Conservation (phyloP, 768 basidiomycete species). For the Leucosporidium scottii region DNA sequence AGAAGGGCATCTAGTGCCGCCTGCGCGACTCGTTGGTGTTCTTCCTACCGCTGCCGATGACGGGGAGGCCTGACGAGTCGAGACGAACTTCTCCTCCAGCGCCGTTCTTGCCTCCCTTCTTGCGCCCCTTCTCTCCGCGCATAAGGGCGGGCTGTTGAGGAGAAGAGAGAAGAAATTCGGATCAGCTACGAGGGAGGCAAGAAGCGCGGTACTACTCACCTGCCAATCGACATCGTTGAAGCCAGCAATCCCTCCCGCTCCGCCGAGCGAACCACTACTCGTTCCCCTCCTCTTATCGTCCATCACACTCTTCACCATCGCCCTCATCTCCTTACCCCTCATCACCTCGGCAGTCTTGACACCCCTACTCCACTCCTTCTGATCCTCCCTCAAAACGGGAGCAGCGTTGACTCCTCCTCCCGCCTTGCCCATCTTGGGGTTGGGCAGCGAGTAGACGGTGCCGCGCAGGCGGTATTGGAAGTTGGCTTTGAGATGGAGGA, state of each 20-base stretch:
- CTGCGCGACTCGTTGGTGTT: conserved; percentile 46
- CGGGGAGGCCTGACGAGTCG: conserved; percentile 60
- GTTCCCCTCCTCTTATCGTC: conserved; percentile 43
- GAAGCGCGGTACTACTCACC: conserved; percentile 18
- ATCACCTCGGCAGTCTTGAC: conserved; percentile 68
- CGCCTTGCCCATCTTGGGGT: conserved; percentile 78
- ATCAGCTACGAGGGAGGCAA: too few relatives aligned
- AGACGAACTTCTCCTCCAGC: conserved; percentile 26
- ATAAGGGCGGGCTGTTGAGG: conserved; percentile 38
- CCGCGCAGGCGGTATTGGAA: conserved; percentile 85
- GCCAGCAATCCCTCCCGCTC: conserved; percentile 17
- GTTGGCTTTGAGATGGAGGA: conserved; percentile 89
- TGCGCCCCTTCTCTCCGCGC: conserved; percentile 56
- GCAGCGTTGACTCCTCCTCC: conserved; percentile 56
- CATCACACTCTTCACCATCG: conserved; percentile 53
- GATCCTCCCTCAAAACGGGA: conserved; percentile 86
- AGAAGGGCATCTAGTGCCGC: not conserved
- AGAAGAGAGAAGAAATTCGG: too few relatives aligned
- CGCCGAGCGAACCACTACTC: not conserved
- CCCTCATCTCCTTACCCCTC: conserved; percentile 68
- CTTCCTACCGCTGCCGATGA: conserved; percentile 75
- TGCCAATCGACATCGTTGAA: conserved; percentile 30
- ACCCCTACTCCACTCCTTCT: conserved; percentile 75
- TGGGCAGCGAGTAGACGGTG: conserved; percentile 84
- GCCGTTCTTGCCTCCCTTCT: conserved; percentile 29